Evolutionary conservation across 2,329 filamentous ascomycete genomes (phyloP).

Genomic region (Fusarium sublunatum): DNA sequence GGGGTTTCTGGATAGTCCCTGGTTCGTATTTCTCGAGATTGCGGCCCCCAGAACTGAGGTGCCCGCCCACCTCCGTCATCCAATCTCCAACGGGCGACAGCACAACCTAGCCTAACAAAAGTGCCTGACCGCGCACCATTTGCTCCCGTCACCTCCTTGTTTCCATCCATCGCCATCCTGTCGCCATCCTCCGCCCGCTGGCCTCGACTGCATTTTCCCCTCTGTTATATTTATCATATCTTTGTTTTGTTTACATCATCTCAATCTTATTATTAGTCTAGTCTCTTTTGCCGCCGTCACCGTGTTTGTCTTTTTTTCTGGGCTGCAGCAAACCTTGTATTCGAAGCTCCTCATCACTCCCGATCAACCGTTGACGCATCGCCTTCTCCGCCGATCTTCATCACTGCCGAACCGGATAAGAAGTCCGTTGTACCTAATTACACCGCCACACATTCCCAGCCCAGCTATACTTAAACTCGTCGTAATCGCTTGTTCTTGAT

Average conservation of each 20-base stretch:
- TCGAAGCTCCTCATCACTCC: conserved; percentile 28
- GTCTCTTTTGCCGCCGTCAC: conserved; percentile 9
- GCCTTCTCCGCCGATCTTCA: conserved; percentile 26
- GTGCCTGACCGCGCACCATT: conserved; percentile 45
- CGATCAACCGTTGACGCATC: conserved; percentile 20
- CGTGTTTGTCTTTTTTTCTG: conserved; percentile 9
- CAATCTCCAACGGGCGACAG: conserved; percentile 37
- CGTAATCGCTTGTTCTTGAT: conserved; percentile 8
- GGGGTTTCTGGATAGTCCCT: conserved; percentile 22
- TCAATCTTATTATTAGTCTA: conserved; percentile 19
- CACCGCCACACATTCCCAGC: conserved; percentile 12
- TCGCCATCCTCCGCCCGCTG: conserved; percentile 17
- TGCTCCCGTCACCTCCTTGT: conserved; percentile 34
- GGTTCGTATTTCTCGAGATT: conserved; percentile 17
- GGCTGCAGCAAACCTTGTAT: conserved; percentile 23
- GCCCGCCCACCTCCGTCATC: conserved; percentile 35
- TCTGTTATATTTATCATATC: conserved; percentile 5
- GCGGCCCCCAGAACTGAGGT: conserved; percentile 8
- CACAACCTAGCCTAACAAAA: conserved; percentile 34
- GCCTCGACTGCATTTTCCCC: conserved; percentile 9
- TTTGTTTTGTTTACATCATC: conserved; percentile 27
- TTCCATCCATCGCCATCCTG: conserved; percentile 31
- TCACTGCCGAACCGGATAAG: conserved; percentile 30
- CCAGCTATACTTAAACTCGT: conserved; percentile 17
- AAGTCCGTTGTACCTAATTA: conserved; percentile 26